These are phyloP conservation scores for Pythium grandisporangium DNA, from an alignment of 352 stramenopile species.

Conservation along the genomic window DNA sequence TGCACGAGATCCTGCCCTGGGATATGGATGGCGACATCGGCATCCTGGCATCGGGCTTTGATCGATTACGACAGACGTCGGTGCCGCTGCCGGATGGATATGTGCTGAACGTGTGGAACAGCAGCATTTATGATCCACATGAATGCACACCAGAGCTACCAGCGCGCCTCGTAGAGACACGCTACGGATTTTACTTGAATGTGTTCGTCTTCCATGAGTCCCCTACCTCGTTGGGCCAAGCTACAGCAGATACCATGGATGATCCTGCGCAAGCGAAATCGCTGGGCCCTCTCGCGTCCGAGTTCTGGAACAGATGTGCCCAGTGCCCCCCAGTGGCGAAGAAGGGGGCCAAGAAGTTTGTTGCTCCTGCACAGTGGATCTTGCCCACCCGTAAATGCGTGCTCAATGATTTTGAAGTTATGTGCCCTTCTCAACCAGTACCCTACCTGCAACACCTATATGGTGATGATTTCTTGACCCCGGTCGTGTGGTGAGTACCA, in stretches of 20 bases:
- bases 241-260: too few relatives aligned
- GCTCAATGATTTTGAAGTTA: constrained; percentile 29
- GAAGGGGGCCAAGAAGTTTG: constrained; percentile 22
- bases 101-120: constrained; percentile 34
- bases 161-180: constrained; percentile 33
- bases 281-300: constrained; percentile 23
- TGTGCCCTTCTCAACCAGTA: constrained; percentile 29
- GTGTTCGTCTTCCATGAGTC: constrained; percentile 27
- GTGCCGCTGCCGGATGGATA: constrained; percentile 24
- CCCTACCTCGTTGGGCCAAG: too few relatives aligned
- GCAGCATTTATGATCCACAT: constrained; percentile 17
- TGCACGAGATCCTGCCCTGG: constrained; percentile 30
- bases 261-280: too few relatives aligned
- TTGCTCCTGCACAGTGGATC: constrained; percentile 37
- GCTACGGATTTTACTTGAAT: constrained; percentile 41
- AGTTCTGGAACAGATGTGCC: constrained; percentile 21
- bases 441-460: constrained; percentile 45
- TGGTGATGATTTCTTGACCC: constrained; percentile 34
- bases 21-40: constrained; percentile 42
- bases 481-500: constrained; percentile 12
- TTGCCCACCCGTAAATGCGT: constrained; percentile 33
- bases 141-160: constrained; percentile 18
- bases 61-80: constrained; percentile 3
- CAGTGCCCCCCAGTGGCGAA: constrained; percentile 16
- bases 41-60: constrained; percentile 8